These are phyloP conservation scores for Rhynchosporium graminicola DNA, from an alignment of 2,329 filamentous ascomycete species.

Conservation along the genomic window DNA sequence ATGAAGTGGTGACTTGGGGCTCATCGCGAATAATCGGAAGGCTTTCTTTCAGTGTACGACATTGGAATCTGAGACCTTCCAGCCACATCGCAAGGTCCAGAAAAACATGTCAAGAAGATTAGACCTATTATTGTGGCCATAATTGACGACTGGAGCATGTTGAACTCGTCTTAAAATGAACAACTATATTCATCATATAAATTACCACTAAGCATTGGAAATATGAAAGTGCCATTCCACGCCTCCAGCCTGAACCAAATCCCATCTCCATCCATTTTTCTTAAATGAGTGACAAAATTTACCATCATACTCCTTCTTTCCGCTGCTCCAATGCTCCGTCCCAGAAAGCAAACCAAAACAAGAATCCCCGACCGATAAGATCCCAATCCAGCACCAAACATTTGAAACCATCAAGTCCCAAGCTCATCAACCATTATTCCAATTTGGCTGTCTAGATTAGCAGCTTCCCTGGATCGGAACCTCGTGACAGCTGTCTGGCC, in stretches of 20 bases:
- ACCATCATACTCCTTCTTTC: neutral
- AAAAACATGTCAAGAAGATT: too few relatives aligned
- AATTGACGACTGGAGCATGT: too few relatives aligned
- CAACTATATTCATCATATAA: neutral
- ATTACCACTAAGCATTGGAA: constrained; percentile 2
- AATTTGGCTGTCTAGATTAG: neutral
- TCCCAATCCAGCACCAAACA: neutral
- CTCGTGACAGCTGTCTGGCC: constrained; percentile 21
- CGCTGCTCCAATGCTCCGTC: neutral
- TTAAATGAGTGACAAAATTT: neutral
- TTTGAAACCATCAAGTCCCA: neutral
- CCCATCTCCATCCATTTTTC: neutral
- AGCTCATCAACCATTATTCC: neutral
- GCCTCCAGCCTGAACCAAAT: neutral
- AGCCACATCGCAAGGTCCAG: too few relatives aligned
- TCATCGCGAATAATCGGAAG: too few relatives aligned
- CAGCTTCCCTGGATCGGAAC: constrained; percentile 19
- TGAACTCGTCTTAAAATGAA: too few relatives aligned
- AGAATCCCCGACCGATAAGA: neutral
- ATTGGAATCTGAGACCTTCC: too few relatives aligned
- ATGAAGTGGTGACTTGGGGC: too few relatives aligned
- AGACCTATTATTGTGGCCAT: too few relatives aligned
- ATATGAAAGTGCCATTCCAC: neutral
- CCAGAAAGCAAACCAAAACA: neutral
- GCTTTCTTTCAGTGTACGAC: too few relatives aligned